Conservation (phyloP, 345 rosid genomes). For the Crucihimalaya himalaica region DNA sequence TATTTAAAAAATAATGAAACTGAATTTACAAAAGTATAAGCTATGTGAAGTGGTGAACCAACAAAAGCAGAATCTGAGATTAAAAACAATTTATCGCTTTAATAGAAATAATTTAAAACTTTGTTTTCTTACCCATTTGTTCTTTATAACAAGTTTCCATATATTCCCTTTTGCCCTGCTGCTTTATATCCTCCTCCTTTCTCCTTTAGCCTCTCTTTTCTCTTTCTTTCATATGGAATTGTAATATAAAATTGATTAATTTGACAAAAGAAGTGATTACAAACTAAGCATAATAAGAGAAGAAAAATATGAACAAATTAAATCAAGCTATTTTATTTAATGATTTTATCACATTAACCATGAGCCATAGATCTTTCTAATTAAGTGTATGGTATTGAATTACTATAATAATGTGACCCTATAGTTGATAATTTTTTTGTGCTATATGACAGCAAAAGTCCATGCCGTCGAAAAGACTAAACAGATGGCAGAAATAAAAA, state of each 20-base stretch:
- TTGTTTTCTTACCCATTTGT: slow-evolving; percentile 39
- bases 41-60: slow-evolving; percentile 37
- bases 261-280: slow-evolving; percentile 3
- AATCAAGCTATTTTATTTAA: neutral
- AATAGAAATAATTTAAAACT: slow-evolving; percentile 26
- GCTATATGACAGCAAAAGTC: neutral
- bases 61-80: slow-evolving; percentile 37
- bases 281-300: neutral
- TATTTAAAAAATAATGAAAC: neutral
- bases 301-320: no score
- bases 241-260: neutral
- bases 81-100: slow-evolving; percentile 39
- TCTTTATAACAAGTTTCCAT: slow-evolving; percentile 47
- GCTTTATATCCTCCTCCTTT: slow-evolving; percentile 41
- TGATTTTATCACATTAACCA: neutral
- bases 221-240: slow-evolving; percentile 32
- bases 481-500: neutral
- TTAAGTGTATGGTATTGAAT: neutral
- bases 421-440: neutral
- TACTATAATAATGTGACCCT: neutral
- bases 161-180: slow-evolving; percentile 43
- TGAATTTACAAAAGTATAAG: slow-evolving; percentile 23
- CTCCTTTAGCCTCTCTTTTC: slow-evolving; percentile 39
- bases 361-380: neutral
- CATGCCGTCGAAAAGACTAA: neutral